Conservation (phyloP, 2,329 filamentous ascomycete genomes). For the Geoglossum cookeanum region DNA sequence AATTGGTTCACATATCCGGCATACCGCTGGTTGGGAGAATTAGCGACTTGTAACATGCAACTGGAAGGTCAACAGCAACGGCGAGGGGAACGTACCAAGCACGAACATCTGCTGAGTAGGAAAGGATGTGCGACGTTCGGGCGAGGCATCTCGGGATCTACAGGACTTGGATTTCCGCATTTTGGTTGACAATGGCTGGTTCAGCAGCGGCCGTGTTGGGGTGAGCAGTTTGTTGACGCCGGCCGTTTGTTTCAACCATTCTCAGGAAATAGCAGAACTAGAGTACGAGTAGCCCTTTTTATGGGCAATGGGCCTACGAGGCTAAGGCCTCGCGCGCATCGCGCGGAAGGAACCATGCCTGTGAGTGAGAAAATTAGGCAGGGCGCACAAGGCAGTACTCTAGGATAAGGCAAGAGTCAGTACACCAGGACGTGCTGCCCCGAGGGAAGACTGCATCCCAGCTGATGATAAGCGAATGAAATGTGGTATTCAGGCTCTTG, state of each 20-base stretch:
- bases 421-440: neutral
- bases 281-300: slow-evolving; percentile 1
- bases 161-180: neutral
- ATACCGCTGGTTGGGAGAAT: slow-evolving; percentile 42
- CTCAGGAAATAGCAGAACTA: neutral
- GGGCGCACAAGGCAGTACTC: slow-evolving; percentile 1
- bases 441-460: neutral
- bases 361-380: slow-evolving; percentile 2
- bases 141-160: slow-evolving; percentile 1
- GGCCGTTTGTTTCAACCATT: neutral
- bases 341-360: neutral
- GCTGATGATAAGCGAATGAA: slow-evolving; percentile 3
- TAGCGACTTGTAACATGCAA: neutral
- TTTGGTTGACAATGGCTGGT: neutral
- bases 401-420: slow-evolving; percentile 1
- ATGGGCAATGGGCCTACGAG: neutral
- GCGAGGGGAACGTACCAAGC: slow-evolving; percentile 24
- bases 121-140: slow-evolving; percentile 23
- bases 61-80: neutral
- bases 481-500: neutral
- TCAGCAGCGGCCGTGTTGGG: neutral
- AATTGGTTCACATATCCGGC: slow-evolving; percentile 94
- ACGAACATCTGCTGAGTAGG: slow-evolving; percentile 38
- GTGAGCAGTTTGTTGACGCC: neutral
- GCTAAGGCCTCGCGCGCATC: slow-evolving; percentile 1